phyloP scores from a whole-genome alignment of 371 early-diverging fungal genomes.

The Mucor irregularis region DNA sequence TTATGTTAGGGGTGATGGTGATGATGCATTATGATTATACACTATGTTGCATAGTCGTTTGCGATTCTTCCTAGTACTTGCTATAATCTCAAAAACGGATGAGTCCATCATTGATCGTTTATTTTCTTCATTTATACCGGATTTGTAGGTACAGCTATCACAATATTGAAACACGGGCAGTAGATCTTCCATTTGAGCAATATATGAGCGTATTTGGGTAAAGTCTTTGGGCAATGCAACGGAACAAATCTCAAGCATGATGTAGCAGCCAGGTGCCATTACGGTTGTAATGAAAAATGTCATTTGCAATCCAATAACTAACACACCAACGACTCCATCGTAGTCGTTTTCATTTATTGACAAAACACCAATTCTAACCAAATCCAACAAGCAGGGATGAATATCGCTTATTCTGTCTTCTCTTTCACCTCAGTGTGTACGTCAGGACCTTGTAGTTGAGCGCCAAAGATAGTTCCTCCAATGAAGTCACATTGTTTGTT shows the following conservation, averaged over 20 bases:
- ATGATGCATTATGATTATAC: too few relatives aligned
- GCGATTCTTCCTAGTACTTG: too few relatives aligned
- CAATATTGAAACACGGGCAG: neutral
- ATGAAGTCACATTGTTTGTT: neutral
- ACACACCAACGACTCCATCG: neutral
- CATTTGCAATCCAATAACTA: constrained; percentile 2
- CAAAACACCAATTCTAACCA: neutral
- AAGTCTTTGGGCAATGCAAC: neutral
- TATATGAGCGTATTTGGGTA: neutral
- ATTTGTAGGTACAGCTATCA: too few relatives aligned
- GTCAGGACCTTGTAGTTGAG: constrained; percentile 1
- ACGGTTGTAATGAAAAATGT: neutral
- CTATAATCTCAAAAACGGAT: too few relatives aligned
- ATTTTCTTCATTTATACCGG: too few relatives aligned
- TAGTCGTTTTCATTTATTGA: neutral
- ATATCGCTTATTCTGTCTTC: constrained; percentile 37
- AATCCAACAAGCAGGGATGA: neutral
- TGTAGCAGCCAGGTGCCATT: neutral
- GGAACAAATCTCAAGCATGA: constrained; percentile 4
- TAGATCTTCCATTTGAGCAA: neutral
- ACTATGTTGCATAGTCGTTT: too few relatives aligned
- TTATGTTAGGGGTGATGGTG: too few relatives aligned
- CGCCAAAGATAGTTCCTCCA: neutral
- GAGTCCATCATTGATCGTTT: too few relatives aligned
- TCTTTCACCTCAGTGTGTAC: too few relatives aligned